Percentiles rank a stretch among this genome's conserved stretches.
phyloP scores from a whole-genome alignment of 2,329 filamentous ascomycete species.

The Cordyceps javanica region DNA sequence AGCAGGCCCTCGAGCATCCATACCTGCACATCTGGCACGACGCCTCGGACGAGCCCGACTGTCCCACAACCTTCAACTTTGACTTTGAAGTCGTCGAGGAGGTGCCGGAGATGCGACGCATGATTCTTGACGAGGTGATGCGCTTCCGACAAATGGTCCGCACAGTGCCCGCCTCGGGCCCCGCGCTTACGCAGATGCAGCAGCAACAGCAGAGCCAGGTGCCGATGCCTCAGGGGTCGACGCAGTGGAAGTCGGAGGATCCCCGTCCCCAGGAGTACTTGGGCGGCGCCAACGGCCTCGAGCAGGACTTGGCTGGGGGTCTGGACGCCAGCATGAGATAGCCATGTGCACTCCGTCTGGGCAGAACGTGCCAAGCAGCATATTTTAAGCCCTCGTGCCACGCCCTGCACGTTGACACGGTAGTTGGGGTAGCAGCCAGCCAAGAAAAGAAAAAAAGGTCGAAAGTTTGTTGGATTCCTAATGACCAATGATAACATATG shows the following conservation, averaged over 20 bases:
- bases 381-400: not conserved
- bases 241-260: constrained; percentile 54
- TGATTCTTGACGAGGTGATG: constrained; percentile 93
- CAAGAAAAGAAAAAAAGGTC: not conserved
- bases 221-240: constrained; percentile 44
- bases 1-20: constrained; percentile 90
- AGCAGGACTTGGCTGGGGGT: constrained; percentile 54
- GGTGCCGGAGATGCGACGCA: constrained; percentile 87
- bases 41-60: constrained; percentile 88
- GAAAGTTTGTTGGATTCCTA: constrained; percentile 1
- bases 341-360: not conserved
- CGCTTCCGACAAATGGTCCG: constrained; percentile 67
- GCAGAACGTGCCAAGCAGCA: not conserved
- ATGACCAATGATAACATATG: constrained; percentile 8
- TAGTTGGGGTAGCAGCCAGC: not conserved
- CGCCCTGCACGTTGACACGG: not conserved
- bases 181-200: constrained; percentile 30
- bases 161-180: constrained; percentile 37
- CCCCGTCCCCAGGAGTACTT: constrained; percentile 55
- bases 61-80: constrained; percentile 94
- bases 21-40: constrained; percentile 99
- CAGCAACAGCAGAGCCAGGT: constrained; percentile 37
- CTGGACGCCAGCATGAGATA: constrained; percentile 38
- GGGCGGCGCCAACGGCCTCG: constrained; percentile 42
- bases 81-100: constrained; percentile 97